Conservation (phyloP, 305 asterid genomes). For the Coffea humblotiana region DNA sequence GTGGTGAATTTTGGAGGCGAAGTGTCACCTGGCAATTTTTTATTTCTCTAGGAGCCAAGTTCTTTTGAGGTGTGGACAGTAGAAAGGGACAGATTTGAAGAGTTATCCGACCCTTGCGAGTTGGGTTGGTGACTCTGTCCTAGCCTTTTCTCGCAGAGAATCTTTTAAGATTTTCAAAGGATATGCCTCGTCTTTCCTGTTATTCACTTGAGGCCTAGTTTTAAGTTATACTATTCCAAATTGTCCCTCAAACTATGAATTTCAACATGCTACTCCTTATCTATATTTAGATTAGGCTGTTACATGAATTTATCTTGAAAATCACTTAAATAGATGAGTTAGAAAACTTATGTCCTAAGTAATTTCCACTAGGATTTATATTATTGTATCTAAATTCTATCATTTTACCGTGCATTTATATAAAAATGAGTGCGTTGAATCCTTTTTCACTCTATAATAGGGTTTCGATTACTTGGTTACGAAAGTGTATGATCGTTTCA, state of each 20-base stretch:
- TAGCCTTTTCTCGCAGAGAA: not conserved
- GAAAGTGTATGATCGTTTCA: no score
- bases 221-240: not conserved
- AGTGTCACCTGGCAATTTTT: constrained; percentile 20
- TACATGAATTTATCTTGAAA: not conserved
- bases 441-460: no score
- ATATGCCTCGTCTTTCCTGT: constrained; percentile 15
- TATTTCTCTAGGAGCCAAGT: not conserved
- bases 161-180: not conserved
- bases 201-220: not conserved
- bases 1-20: constrained; percentile 9
- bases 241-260: not conserved
- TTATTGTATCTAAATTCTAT: no score
- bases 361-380: no score
- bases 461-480: no score
- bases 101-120: constrained; percentile 31
- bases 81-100: constrained; percentile 6
- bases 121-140: constrained; percentile 21
- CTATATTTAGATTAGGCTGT: not conserved
- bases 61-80: constrained; percentile 15
- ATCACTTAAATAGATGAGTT: not conserved
- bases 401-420: no score
- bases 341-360: no score
- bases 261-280: not conserved
- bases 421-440: no score